phyloP scores from a whole-genome alignment of 306 rosid species.

The Vigna mungo region DNA sequence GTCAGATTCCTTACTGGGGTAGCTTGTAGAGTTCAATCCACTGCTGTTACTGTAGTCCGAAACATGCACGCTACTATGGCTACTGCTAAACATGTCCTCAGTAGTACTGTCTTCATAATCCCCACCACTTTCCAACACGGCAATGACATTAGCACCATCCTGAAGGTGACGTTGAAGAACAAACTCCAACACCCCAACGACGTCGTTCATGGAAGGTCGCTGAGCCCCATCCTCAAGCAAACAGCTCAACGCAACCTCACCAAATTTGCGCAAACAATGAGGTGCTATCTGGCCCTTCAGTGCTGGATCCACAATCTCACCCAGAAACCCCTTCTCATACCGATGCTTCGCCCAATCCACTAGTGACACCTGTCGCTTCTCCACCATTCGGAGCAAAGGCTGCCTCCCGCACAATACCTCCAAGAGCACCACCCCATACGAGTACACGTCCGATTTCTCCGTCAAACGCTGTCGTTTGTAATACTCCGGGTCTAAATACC shows the following conservation, averaged over 20 bases:
- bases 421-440: constrained; percentile 33
- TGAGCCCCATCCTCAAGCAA: neutral
- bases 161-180: neutral
- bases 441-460: neutral
- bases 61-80: too few species aligned
- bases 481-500: constrained; percentile 29
- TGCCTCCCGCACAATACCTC: constrained; percentile 16
- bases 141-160: too few species aligned
- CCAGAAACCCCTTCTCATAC: too few species aligned
- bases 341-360: too few species aligned
- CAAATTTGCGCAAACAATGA: neutral
- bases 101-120: too few species aligned
- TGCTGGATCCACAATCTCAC: too few species aligned
- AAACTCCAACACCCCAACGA: neutral
- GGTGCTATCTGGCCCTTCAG: neutral
- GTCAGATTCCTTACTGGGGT: too few species aligned
- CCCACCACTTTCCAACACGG: neutral
- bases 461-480: constrained; percentile 7
- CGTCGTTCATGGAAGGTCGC: neutral
- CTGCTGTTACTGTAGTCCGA: too few species aligned
- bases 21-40: too few species aligned
- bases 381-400: neutral
- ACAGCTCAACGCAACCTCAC: neutral
- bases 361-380: constrained; percentile 11
- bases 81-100: too few species aligned